These are phyloP conservation scores for Diaporthe sp. DNA, from an alignment of 2,329 filamentous ascomycete species.

Conservation along the genomic window DNA sequence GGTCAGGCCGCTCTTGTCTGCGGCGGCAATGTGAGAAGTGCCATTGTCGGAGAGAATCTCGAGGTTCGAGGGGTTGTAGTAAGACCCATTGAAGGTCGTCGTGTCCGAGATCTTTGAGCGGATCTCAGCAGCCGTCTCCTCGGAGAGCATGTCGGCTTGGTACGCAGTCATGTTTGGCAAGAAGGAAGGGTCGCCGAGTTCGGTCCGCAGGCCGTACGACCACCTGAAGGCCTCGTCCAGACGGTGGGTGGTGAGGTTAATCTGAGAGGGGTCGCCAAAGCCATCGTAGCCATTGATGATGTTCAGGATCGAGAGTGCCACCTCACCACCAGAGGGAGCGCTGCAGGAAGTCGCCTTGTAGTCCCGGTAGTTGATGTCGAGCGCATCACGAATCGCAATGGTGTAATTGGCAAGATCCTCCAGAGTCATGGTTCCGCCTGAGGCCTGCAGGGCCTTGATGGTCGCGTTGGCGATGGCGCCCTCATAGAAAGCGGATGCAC, in stretches of 20 bases:
- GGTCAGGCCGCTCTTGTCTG: constrained; percentile 78
- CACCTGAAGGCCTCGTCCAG: constrained; percentile 89
- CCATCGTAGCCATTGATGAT: constrained; percentile 78
- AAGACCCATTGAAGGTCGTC: constrained; percentile 53
- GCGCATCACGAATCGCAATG: constrained; percentile 71
- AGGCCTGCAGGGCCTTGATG: constrained; percentile 72
- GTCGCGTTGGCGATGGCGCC: constrained; percentile 78
- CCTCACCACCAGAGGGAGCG: constrained; percentile 80
- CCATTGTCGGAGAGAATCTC: constrained; percentile 72
- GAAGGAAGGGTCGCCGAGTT: constrained; percentile 83
- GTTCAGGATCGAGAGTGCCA: constrained; percentile 80
- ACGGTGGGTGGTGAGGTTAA: constrained; percentile 77
- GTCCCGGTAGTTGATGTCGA: constrained; percentile 74
- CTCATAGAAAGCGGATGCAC: constrained; percentile 77
- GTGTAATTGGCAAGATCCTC: constrained; percentile 80
- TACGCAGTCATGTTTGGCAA: constrained; percentile 70
- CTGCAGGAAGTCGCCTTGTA: constrained; percentile 76
- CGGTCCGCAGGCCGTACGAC: constrained; percentile 79
- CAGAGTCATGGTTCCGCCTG: constrained; percentile 82
- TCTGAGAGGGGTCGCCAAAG: constrained; percentile 67
- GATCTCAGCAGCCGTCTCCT: constrained; percentile 65
- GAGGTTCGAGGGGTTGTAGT: constrained; percentile 60
- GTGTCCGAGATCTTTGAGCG: constrained; percentile 59
- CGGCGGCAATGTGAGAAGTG: constrained; percentile 75
- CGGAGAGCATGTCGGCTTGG: constrained; percentile 76